A percentile compares a stretch with the other conserved stretches of the same genome.
Conservation (phyloP, 164 flowering plant genomes). For the Magnolia changhungtana region DNA sequence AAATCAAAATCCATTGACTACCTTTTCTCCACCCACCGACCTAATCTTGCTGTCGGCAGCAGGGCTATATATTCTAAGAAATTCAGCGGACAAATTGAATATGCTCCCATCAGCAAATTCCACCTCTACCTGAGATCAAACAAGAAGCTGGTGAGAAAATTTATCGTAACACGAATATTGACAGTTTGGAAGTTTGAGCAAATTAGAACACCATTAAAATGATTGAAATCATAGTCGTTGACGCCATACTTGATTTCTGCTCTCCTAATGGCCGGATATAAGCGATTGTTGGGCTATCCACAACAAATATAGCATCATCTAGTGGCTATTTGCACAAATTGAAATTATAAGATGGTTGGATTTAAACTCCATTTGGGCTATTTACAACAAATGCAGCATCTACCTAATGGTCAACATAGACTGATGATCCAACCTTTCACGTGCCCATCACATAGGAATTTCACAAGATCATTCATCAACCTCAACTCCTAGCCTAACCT, state of each 20-base stretch:
- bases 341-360: too few relatives aligned
- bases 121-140: constrained; percentile 58
- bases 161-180: background rate
- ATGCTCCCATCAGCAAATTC: constrained; percentile 52
- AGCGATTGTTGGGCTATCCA: background rate
- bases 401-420: too few relatives aligned
- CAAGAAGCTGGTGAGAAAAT: background rate
- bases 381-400: too few relatives aligned
- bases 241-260: background rate
- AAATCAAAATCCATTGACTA: constrained; percentile 12
- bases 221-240: background rate
- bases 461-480: too few relatives aligned
- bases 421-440: too few relatives aligned
- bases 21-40: constrained; percentile 88
- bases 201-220: too few relatives aligned
- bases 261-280: background rate
- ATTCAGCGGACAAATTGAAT: constrained; percentile 63
- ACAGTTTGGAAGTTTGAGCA: background rate
- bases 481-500: too few relatives aligned
- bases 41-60: constrained; percentile 76
- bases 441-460: too few relatives aligned
- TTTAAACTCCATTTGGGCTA: too few relatives aligned
- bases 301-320: background rate
- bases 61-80: constrained; percentile 64
- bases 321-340: too few relatives aligned